Conservation (phyloP, 2,329 filamentous ascomycete species). For the Coleophoma eucalyptorum region DNA sequence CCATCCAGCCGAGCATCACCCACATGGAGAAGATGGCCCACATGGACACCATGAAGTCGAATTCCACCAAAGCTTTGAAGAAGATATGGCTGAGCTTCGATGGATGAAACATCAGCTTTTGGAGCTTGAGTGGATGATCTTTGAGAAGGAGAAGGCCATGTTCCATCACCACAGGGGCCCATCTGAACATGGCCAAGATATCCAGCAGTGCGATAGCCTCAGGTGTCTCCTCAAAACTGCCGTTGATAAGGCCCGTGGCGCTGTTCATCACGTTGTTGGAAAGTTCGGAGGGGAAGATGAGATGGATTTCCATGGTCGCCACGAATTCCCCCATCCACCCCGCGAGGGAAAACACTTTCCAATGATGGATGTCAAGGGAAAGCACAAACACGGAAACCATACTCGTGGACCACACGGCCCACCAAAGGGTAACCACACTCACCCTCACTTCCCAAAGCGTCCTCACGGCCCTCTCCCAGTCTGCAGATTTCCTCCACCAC, state of each 20-base stretch:
- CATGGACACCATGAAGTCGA: neutral
- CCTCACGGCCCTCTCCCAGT: constrained; percentile 24
- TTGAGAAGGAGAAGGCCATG: constrained; percentile 32
- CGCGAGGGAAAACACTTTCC: constrained; percentile 15
- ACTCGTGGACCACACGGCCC: constrained; percentile 19
- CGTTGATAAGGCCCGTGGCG: constrained; percentile 33
- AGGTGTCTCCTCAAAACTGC: constrained; percentile 39
- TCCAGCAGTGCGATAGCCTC: constrained; percentile 34
- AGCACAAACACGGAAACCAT: constrained; percentile 20
- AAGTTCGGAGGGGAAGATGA: constrained; percentile 17
- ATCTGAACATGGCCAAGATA: constrained; percentile 7
- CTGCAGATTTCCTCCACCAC: constrained; percentile 18
- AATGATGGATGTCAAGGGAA: constrained; percentile 12
- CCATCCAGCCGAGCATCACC: neutral
- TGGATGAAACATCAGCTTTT: constrained; percentile 36
- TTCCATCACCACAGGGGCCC: constrained; percentile 18
- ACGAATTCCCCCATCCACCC: constrained; percentile 13
- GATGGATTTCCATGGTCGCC: constrained; percentile 6
- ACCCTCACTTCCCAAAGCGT: constrained; percentile 23
- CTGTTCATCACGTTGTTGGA: constrained; percentile 29
- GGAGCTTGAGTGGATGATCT: constrained; percentile 38
- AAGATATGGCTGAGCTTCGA: constrained; percentile 40
- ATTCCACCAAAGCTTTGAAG: constrained; percentile 29
- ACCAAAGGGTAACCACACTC: constrained; percentile 15
- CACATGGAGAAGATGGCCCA: neutral